Evolutionary conservation across 2,329 filamentous ascomycete genomes (phyloP), one percentile per base, ranked within the genome.

Genomic region (Ascochyta fabae): DNA sequence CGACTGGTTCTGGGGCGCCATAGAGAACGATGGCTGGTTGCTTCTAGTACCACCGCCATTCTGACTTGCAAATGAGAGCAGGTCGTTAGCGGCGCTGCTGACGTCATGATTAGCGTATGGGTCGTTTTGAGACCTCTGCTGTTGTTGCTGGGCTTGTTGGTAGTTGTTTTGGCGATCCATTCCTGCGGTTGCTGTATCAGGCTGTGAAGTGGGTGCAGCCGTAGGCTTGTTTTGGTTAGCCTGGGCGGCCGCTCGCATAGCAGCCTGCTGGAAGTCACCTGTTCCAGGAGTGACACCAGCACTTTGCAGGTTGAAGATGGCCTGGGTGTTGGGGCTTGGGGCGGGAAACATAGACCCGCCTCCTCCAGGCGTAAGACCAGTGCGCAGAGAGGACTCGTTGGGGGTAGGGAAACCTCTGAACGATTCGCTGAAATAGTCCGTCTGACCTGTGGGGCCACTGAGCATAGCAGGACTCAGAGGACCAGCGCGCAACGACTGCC

Each of bases 381-480:
- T 95, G 58, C 95, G 85, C 48, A 98, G 80, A 3, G 92, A 96
- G 7, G 94, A 98, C 78, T 99, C 95, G 85, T 97, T 97, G 0
- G 94, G 94, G 4, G 95, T 98, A 4, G 92, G 91, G 71, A 96
- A 96, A 66, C 92, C 88, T 62, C 90, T 86, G 61, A 96, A 89
- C 48, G 88, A 88, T 69, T 96, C 92, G 65, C 86, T 85, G 73
- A 97, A 96, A 78, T 97, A 98, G 73, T 97, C 92, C 74, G 85
- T 89, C 51, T 79, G 77, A 40, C 80, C 81, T 22, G 85, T 82
- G 36, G 86, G 95, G 23, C 92, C 95, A 42, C 92, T 91, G 52
- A 99, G 87, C 93, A 99, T 98, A 61, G 94, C 95, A 79, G 95
- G 95, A 77, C 95, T 98, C 65, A 99, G 79, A 38, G 95, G 95